Conservation (phyloP, 164 flowering plant genomes). For the Stephania cephalantha region DNA sequence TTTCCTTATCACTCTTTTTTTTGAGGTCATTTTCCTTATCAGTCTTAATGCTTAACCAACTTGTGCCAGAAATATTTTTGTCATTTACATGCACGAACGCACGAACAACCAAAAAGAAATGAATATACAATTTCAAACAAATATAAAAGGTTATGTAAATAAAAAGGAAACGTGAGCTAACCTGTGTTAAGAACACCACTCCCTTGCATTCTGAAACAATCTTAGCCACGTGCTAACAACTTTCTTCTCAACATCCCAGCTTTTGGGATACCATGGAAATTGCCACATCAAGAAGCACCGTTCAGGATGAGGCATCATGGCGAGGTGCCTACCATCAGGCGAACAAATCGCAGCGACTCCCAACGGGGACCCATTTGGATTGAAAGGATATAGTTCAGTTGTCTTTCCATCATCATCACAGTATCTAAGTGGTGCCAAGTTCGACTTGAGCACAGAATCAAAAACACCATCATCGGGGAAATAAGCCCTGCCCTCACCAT, state of each 20-base stretch:
- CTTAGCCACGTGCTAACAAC: constrained; percentile 89
- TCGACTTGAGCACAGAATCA: constrained; percentile 38
- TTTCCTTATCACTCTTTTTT: no score
- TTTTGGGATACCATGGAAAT: constrained; percentile 87
- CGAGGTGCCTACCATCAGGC: constrained; percentile 92
- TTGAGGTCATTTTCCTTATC: no score
- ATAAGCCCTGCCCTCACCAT: constrained; percentile 96
- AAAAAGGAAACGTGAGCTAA: background rate
- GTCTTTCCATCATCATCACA: constrained; percentile 76
- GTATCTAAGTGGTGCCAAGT: constrained; percentile 77
- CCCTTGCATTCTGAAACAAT: constrained; percentile 92
- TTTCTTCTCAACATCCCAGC: constrained; percentile 69
- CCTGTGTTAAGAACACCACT: constrained; percentile 54
- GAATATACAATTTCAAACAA: no score
- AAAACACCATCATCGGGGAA: constrained; percentile 69
- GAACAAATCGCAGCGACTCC: constrained; percentile 92
- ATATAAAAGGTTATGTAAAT: no score
- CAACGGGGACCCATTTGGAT: constrained; percentile 83
- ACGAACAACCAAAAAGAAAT: no score
- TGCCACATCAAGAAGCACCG: constrained; percentile 98
- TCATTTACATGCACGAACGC: no score
- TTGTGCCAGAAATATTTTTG: no score
- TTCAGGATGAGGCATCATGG: constrained; percentile 99
- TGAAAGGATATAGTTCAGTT: constrained; percentile 81
- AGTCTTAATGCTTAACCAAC: no score